Evolutionary conservation across 345 rosid genomes (phyloP).

Genomic region (Nasturtium officinale): DNA sequence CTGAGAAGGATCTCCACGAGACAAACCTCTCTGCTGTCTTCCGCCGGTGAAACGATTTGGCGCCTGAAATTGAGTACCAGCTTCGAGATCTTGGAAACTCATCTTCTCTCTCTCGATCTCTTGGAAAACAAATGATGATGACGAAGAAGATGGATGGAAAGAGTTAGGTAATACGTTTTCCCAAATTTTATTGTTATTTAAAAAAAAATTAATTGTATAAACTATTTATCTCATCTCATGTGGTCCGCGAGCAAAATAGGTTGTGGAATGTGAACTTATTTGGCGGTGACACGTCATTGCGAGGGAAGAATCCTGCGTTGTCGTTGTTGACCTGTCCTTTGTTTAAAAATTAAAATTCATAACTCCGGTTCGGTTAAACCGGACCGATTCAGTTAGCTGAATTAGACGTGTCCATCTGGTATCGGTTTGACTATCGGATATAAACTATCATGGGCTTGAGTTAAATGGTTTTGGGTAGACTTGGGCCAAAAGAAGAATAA

Average conservation of each 20-base stretch:
- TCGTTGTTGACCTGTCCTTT: conserved; percentile 15
- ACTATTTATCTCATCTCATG: conserved; percentile 20
- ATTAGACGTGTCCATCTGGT: neutral
- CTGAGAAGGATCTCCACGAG: conserved; percentile 55
- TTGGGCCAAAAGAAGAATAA: neutral
- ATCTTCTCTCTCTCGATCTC: conserved; percentile 36
- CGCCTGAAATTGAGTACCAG: conserved; percentile 40
- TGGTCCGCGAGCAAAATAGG: too few relatives aligned
- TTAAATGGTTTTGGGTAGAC: neutral
- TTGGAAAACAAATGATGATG: conserved; percentile 8
- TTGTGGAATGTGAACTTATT: too few relatives aligned
- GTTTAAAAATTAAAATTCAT: too few relatives aligned
- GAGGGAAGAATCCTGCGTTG: conserved; percentile 19
- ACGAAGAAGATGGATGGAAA: conserved; percentile 32
- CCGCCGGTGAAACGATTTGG: conserved; percentile 31
- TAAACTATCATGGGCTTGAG: neutral
- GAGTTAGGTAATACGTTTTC: conserved; percentile 33
- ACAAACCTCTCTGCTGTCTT: conserved; percentile 28
- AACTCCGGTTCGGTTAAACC: neutral
- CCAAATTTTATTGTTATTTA: conserved; percentile 2
- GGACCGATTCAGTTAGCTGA: neutral
- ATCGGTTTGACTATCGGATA: neutral
- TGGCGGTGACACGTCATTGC: conserved; percentile 38
- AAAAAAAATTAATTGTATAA: neutral
- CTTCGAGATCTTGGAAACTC: conserved; percentile 74